phyloP scores from a whole-genome alignment of 441 rosid genomes.

The Arabidopsis hybrid region DNA sequence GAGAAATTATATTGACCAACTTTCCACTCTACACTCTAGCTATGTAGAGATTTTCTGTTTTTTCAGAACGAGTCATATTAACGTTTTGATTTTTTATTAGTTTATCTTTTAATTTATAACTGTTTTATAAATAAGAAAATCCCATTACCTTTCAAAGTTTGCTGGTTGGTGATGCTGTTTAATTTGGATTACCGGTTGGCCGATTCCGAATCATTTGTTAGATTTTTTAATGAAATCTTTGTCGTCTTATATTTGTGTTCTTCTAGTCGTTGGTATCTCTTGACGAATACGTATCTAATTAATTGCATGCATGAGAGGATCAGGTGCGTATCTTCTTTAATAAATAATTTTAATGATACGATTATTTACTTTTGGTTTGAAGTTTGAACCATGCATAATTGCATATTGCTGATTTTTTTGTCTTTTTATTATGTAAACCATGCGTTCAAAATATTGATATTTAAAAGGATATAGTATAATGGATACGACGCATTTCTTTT shows the following conservation, averaged over 20 bases:
- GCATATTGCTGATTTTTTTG: conserved; percentile 9
- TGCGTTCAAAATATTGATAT: conserved; percentile 12
- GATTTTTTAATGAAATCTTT: conserved; percentile 29
- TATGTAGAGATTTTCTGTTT: not conserved
- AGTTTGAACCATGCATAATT: conserved; percentile 23
- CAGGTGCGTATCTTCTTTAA: not conserved
- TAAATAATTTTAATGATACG: not conserved
- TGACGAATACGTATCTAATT: not conserved
- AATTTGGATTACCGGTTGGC: not conserved
- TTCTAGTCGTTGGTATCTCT: conserved; percentile 26
- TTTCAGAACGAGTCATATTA: not conserved
- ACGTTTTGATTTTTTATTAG: not conserved
- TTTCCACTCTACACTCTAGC: not conserved
- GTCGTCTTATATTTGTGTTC: conserved; percentile 34
- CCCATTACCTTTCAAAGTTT: conserved; percentile 8
- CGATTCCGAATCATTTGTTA: conserved; percentile 15
- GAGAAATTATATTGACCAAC: not conserved
- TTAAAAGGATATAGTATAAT: conserved; percentile 1
- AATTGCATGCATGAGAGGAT: conserved; percentile 25
- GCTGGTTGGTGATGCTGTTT: conserved; percentile 10
- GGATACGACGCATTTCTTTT: conserved; percentile 15
- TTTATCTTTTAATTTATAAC: not conserved
- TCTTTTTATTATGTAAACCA: conserved; percentile 1
- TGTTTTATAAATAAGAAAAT: not conserved
- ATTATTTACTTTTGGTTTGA: not conserved